phyloP scores from a whole-genome alignment of 306 rosid species.

The Begonia fuchsioides region DNA sequence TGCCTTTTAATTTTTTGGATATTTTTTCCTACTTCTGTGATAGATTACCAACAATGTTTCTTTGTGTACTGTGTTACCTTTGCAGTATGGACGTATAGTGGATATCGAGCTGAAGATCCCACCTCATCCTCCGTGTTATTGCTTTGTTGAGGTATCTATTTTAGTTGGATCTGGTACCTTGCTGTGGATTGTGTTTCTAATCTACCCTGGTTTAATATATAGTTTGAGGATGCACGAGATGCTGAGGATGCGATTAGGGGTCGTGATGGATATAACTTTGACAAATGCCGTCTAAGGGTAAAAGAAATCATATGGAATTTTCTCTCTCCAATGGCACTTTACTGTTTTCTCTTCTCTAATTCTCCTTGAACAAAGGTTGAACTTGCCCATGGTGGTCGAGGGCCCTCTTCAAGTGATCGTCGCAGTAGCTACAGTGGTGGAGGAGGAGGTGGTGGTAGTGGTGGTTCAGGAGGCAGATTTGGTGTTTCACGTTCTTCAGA shows the following conservation, averaged over 20 bases:
- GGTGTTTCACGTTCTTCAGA: constrained; percentile 93
- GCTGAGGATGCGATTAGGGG: constrained; percentile 95
- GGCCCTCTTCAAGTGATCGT: constrained; percentile 86
- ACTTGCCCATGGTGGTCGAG: constrained; percentile 99
- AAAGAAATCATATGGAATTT: constrained; percentile 22
- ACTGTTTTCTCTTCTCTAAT: constrained; percentile 4
- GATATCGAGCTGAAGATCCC: constrained; percentile 94
- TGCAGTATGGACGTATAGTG: constrained; percentile 93
- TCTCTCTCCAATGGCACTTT: not conserved
- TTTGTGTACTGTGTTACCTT: constrained; percentile 1
- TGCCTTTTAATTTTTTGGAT: not conserved
- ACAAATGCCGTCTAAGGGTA: constrained; percentile 96
- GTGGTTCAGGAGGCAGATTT: constrained; percentile 55
- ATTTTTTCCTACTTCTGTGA: no score
- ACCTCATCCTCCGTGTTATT: constrained; percentile 92
- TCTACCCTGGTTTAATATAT: constrained; percentile 11
- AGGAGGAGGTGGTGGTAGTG: constrained; percentile 15
- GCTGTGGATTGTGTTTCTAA: no score
- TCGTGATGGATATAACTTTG: constrained; percentile 96
- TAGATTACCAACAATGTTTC: no score
- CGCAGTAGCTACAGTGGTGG: constrained; percentile 56
- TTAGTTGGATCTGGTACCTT: no score
- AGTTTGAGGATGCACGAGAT: constrained; percentile 95
- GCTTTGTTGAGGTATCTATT: constrained; percentile 80
- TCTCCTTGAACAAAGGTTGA: constrained; percentile 53